A percentile compares a stretch with the other conserved stretches of the same genome.
These are phyloP conservation scores for Tolypocladium sp. DNA, from an alignment of 2,329 filamentous ascomycete genomes.

Conservation along the genomic window DNA sequence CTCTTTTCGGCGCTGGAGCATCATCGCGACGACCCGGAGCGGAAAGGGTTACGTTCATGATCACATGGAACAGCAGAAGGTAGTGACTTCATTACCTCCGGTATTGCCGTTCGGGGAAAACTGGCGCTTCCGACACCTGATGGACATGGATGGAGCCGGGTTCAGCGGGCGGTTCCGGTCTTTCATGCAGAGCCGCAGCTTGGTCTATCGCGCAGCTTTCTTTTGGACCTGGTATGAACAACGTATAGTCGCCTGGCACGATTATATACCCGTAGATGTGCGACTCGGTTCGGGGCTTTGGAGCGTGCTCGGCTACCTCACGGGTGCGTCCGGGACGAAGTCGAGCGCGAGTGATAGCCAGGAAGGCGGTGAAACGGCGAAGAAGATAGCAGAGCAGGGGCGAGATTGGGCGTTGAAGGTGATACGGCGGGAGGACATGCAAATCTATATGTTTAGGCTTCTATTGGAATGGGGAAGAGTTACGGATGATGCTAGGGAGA, in stretches of 20 bases:
- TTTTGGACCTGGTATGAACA: conserved; percentile 59
- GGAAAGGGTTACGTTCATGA: not conserved
- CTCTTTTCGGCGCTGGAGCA: conserved; percentile 31
- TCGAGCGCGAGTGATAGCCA: not conserved
- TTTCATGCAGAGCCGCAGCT: conserved; percentile 53
- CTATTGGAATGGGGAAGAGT: conserved; percentile 62
- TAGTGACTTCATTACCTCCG: not conserved
- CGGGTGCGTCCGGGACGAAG: not conserved
- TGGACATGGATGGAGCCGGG: conserved; percentile 62
- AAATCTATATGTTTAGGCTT: conserved; percentile 64
- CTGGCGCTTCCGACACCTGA: conserved; percentile 53
- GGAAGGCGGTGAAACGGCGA: conserved; percentile 8
- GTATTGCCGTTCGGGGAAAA: conserved; percentile 25
- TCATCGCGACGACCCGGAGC: conserved; percentile 8
- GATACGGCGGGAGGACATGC: conserved; percentile 60
- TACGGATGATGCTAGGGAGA: conserved; percentile 43
- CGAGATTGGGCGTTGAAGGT: conserved; percentile 47
- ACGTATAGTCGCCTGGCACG: conserved; percentile 50
- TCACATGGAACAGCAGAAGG: not conserved
- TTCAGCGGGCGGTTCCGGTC: conserved; percentile 59
- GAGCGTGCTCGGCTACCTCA: conserved; percentile 31
- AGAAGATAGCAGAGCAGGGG: conserved; percentile 23
- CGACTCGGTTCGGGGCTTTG: conserved; percentile 47
- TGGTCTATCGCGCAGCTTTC: conserved; percentile 55
- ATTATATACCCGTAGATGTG: conserved; percentile 54